Evolutionary conservation across 257 asterid species (phyloP), one percentile per base, ranked within the genome.

Genomic region (Dorcoceras hygrometricum): DNA sequence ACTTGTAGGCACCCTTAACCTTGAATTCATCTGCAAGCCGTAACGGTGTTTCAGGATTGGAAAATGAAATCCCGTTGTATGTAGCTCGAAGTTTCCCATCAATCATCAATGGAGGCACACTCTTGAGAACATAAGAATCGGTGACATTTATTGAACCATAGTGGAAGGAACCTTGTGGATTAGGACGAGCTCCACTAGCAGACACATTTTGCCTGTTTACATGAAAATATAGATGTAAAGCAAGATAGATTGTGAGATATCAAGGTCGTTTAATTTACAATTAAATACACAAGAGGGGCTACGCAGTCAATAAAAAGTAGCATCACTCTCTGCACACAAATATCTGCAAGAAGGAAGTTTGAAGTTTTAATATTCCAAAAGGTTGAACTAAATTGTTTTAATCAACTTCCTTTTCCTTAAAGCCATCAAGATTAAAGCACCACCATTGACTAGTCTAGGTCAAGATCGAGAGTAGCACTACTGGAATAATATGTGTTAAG

Each of bases 161-260:
- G 71, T 76, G 98, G 76, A 85, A 94, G 7, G 99, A 94, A 36
- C 99, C 99, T 79, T 94, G 99, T 5, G 99, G 99, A 51, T 94
- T 94, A 1, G 99, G 99, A 57, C 99, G 95, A 63, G 99, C 99
- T 70, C 99, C 99, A 73, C 95, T 85, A n/a, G 99, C 96, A 72
- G 80, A 28, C 16, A 65, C 87, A 64, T 94, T 94, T 84, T 85
- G 96, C 95, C 99, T 94, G 85, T 68, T 27, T 5, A 36, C 24
- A 23, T 10, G 10, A 43, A 27, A 8, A 54, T 16, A 20, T 19
- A 73, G 76, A 59, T 48, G 12, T 54, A 20, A 63, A 55, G 22
- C 28, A 63, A 43, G 12, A 57, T 23, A 65, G 28, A 48, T 50
- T 57, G 9, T 23, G 31, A 26, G 25, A 56, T 18, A 23, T 7